A percentile compares a stretch with the other conserved stretches of the same genome.
phyloP scores from a whole-genome alignment of 768 basidiomycete genomes.

The Crassisporium funariophilum region DNA sequence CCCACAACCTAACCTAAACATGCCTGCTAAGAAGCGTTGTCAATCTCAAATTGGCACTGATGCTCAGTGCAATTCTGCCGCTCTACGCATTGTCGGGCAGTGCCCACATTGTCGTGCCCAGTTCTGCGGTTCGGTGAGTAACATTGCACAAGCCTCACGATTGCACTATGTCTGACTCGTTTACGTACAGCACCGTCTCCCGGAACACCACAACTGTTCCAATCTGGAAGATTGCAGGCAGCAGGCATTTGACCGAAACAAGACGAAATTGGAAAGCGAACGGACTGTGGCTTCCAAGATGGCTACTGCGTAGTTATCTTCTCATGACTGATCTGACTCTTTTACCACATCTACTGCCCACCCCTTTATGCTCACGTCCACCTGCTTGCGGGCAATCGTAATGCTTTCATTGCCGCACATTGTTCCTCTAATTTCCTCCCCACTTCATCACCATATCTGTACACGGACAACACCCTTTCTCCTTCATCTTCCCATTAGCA shows the following conservation, averaged over 20 bases:
- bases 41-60: slow-evolving; percentile 58
- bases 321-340: slow-evolving; percentile 11
- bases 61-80: slow-evolving; percentile 73
- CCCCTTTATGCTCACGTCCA: slow-evolving; percentile 4
- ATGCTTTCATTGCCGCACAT: slow-evolving; percentile 1
- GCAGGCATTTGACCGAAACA: slow-evolving; percentile 87
- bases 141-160: slow-evolving; percentile 3
- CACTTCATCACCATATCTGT: slow-evolving; percentile 14
- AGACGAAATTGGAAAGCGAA: slow-evolving; percentile 85
- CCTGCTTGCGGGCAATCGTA: slow-evolving; percentile 11
- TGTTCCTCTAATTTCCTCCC: slow-evolving; percentile 12
- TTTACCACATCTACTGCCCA: not conserved
- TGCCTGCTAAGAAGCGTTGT: slow-evolving; percentile 90
- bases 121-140: slow-evolving; percentile 75
- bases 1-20: slow-evolving; percentile 34
- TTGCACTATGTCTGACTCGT: slow-evolving; percentile 12
- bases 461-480: slow-evolving; percentile 18
- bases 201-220: slow-evolving; percentile 85
- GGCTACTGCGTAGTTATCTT: slow-evolving; percentile 61
- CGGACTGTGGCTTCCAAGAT: slow-evolving; percentile 87
- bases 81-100: slow-evolving; percentile 80
- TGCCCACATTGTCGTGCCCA: slow-evolving; percentile 78
- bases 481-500: slow-evolving; percentile 9
- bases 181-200: slow-evolving; percentile 73
- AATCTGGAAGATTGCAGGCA: slow-evolving; percentile 84